A percentile compares a stretch with the other conserved stretches of the same genome.
These are phyloP conservation scores for Pterulicium gracile DNA, from an alignment of 1,284 basidiomycete genomes.

Conservation along the genomic window DNA sequence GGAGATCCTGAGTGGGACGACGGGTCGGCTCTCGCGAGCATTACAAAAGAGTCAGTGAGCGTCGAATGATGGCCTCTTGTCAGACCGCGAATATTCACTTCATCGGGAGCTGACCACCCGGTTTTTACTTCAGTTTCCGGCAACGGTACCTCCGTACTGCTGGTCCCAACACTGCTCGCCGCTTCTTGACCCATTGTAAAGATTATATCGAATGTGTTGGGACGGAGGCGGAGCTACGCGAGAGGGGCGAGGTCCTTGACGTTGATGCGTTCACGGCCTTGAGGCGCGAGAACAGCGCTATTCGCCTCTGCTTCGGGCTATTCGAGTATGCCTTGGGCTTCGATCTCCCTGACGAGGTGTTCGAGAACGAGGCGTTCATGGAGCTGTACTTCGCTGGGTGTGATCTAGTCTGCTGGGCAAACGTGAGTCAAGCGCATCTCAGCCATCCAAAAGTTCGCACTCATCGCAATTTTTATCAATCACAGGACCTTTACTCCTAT, in stretches of 20 bases:
- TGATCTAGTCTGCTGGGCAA: conserved; percentile 62
- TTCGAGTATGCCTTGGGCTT: conserved; percentile 49
- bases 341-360: conserved; percentile 51
- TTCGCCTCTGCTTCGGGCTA: conserved; percentile 51
- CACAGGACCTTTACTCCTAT: conserved; percentile 64
- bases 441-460: conserved; percentile 4
- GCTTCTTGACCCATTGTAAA: conserved; percentile 43
- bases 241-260: conserved; percentile 40
- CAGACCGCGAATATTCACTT: conserved; percentile 5
- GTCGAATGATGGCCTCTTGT: conserved; percentile 16
- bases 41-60: conserved; percentile 60
- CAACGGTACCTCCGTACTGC: conserved; percentile 32
- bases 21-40: conserved; percentile 39
- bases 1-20: conserved; percentile 41
- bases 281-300: conserved; percentile 57
- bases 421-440: conserved; percentile 30
- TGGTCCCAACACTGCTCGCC: conserved; percentile 30
- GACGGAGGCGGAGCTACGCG: conserved; percentile 49
- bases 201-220: conserved; percentile 47
- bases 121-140: conserved; percentile 32
- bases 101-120: too few species aligned
- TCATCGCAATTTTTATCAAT: conserved; percentile 3
- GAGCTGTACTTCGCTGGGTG: conserved; percentile 46
- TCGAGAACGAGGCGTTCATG: conserved; percentile 41
- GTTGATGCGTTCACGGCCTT: conserved; percentile 40